Base-by-base conservation (phyloP, 139 green algal genomes). In the Ulvella scutata region DNA sequence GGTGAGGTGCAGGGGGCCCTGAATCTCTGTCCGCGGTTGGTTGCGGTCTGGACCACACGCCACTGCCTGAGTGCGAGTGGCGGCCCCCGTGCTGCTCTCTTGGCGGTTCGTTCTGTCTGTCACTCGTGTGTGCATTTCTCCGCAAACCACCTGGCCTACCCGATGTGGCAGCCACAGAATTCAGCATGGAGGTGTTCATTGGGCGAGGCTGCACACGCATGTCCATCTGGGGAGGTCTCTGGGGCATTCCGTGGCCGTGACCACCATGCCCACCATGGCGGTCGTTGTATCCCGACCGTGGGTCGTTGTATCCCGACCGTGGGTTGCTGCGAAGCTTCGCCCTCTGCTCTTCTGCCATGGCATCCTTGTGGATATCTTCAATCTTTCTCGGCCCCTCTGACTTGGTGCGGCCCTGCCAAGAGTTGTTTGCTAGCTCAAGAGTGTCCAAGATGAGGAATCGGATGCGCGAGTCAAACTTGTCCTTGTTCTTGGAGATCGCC, bases 331-430 rank as follows among this genome's bases (percentile, higher is more conserved):
- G 51, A 6, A 7, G 9, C 51, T 67, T 67, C 9, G 51, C 51
- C n/a, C 31, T n/a, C 78, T 84, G 75, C 37, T 77, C 43, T 35
- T 85, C 78, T 43, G 72, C 34, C 60, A 38, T 3, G 43, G 85
- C 88, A 23, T 91, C 82, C 2, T 62, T 43, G 74, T 91, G 88
- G 37, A 92, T 87, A 72, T 92, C 84, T 38, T 83, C 76, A 51
- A 97, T 96, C 74, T 84, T 93, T 85, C 96, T 97, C 74, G 92
- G 92, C 20, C 92, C 92, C 81, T 97, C 92, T 21, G 79, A 82
- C 82, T 94, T 91, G 31, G 83, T 85, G n/a, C 92, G 88, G 21
- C 78, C 77, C 75, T 85, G 72, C 90, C 90, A 97, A 10, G 31
- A 28, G 59, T 60, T 61, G 4, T 43, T 17, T 31, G 74, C 75